Conservation (phyloP, 2,329 filamentous ascomycete species). For the Colletotrichum costaricense region DNA sequence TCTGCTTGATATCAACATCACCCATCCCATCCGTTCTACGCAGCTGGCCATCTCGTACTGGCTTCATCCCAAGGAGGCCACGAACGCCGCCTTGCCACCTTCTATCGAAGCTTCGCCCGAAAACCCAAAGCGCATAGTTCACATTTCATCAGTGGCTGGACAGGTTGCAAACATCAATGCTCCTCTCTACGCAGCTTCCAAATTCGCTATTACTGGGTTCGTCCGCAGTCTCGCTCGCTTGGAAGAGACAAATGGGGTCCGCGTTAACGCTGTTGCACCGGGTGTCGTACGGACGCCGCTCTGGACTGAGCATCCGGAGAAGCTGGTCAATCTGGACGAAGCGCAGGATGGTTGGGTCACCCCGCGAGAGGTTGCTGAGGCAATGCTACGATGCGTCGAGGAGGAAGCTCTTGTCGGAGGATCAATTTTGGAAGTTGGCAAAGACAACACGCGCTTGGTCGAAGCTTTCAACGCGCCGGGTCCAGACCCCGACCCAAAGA, state of each 20-base stretch:
- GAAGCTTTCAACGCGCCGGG: conserved; percentile 51
- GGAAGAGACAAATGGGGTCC: conserved; percentile 46
- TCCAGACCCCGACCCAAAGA: conserved; percentile 43
- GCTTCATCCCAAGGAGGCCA: conserved; percentile 41
- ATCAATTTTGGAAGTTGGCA: conserved; percentile 54
- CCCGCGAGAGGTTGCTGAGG: conserved; percentile 54
- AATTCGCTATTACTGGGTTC: conserved; percentile 52
- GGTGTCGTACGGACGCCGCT: conserved; percentile 57
- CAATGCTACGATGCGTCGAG: conserved; percentile 54
- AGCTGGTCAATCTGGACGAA: conserved; percentile 49
- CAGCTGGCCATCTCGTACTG: conserved; percentile 54
- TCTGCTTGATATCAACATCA: conserved; percentile 53
- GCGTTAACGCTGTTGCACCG: conserved; percentile 56
- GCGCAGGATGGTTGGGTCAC: conserved; percentile 53
- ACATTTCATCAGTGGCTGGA: conserved; percentile 50
- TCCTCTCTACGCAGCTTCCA: conserved; percentile 53
- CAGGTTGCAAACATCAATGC: conserved; percentile 47
- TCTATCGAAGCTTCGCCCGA: conserved; percentile 35
- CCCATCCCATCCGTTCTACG: conserved; percentile 53
- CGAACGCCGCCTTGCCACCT: neutral
- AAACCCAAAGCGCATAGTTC: conserved; percentile 50
- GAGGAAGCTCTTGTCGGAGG: conserved; percentile 49
- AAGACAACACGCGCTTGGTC: conserved; percentile 46
- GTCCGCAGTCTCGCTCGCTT: conserved; percentile 53
- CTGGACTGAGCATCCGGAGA: conserved; percentile 58